Evolutionary conservation across 192 early-diverging fungal species (phyloP).

Genomic region (Linnemannia exigua): DNA sequence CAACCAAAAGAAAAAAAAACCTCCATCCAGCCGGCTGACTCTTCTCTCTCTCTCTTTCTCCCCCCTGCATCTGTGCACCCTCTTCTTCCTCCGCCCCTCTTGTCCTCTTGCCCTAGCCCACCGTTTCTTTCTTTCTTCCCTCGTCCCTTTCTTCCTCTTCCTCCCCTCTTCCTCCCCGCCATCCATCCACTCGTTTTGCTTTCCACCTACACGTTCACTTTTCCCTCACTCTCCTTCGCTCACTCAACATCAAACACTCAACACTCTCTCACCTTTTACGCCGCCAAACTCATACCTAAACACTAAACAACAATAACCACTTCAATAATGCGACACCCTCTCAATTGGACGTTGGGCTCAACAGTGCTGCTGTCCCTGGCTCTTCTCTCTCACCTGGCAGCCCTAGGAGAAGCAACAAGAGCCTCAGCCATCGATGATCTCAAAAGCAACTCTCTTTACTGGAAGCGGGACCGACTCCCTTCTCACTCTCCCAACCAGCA

Average conservation of each 20-base stretch:
- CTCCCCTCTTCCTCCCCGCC: neutral
- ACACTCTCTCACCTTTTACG: neutral
- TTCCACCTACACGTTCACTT: neutral
- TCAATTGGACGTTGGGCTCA: slow-evolving; percentile 26
- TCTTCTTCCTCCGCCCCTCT: slow-evolving; percentile 15
- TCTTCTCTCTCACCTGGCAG: slow-evolving; percentile 16
- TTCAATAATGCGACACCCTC: slow-evolving; percentile 22
- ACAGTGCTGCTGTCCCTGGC: slow-evolving; percentile 17
- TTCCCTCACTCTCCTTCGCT: slow-evolving; percentile 2
- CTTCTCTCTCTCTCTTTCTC: neutral
- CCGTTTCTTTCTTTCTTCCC: too few species aligned
- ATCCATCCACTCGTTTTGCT: neutral
- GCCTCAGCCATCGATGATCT: slow-evolving; percentile 4
- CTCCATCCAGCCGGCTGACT: slow-evolving; percentile 1
- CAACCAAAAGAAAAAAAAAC: slow-evolving; percentile 2
- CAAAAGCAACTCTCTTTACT: slow-evolving; percentile 9
- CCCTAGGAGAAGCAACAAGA: neutral
- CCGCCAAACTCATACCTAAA: neutral
- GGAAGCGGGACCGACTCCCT: slow-evolving; percentile 9
- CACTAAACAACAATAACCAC: neutral
- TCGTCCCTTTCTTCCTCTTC: neutral
- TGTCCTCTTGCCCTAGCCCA: neutral
- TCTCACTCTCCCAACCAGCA: slow-evolving; percentile 14
- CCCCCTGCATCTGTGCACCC: neutral
- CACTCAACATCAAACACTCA: neutral